These are phyloP conservation scores for Glycine soja DNA, from an alignment of 306 rosid genomes.

Conservation along the genomic window DNA sequence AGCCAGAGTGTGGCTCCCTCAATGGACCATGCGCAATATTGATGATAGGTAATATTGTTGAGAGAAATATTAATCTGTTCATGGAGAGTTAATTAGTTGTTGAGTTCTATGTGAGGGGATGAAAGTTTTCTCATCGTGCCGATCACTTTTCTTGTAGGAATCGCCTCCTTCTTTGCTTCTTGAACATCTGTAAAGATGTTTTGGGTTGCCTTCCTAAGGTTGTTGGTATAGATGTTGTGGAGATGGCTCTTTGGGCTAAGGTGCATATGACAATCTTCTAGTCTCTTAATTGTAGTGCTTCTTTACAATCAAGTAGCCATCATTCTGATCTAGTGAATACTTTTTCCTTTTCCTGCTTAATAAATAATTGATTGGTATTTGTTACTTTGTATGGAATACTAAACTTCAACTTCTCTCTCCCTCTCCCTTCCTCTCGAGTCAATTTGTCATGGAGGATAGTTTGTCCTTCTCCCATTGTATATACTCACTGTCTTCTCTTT, in stretches of 20 bases:
- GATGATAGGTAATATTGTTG: constrained; percentile 79
- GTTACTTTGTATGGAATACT: constrained; percentile 14
- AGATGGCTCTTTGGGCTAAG: constrained; percentile 99
- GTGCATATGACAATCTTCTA: constrained; percentile 56
- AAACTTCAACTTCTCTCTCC: background rate
- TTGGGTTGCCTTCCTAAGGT: constrained; percentile 92
- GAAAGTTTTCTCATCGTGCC: constrained; percentile 31
- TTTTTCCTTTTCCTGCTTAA: too few relatives aligned
- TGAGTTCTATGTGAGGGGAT: constrained; percentile 23
- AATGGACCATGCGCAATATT: constrained; percentile 95
- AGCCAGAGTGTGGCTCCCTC: constrained; percentile 99
- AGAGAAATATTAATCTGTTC: constrained; percentile 33
- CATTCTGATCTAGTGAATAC: constrained; percentile 28
- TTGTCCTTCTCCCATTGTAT: constrained; percentile 13
- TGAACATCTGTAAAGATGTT: constrained; percentile 84
- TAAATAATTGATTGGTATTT: constrained; percentile 3
- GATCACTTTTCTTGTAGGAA: constrained; percentile 62
- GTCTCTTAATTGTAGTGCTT: constrained; percentile 35
- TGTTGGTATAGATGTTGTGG: constrained; percentile 97
- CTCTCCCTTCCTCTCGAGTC: background rate
- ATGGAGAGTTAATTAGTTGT: constrained; percentile 12
- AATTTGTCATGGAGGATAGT: constrained; percentile 2
- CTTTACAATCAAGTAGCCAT: constrained; percentile 29
- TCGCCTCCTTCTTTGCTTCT: constrained; percentile 75
- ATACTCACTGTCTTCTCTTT: constrained; percentile 31